phyloP scores from a whole-genome alignment of 2,329 filamentous ascomycete genomes.

The Hortaea sp. region DNA sequence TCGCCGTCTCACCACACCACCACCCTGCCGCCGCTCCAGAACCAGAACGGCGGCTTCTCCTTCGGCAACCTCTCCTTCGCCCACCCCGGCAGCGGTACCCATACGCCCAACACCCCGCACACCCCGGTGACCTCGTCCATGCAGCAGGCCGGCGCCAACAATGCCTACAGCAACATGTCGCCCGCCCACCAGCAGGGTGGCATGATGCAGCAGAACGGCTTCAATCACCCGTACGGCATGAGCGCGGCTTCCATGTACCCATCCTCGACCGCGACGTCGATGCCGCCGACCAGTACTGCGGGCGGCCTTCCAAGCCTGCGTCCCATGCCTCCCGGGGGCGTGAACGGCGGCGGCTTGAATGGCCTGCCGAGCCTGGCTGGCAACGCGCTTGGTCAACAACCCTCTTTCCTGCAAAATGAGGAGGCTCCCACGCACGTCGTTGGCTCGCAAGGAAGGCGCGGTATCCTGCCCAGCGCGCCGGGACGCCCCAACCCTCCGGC shows the following conservation, averaged over 20 bases:
- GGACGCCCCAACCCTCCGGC: slow-evolving; percentile 70
- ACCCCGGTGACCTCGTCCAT: slow-evolving; percentile 23
- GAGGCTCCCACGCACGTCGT: slow-evolving; percentile 75
- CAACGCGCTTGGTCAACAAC: slow-evolving; percentile 22
- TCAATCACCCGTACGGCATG: slow-evolving; percentile 18
- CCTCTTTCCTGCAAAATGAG: slow-evolving; percentile 27
- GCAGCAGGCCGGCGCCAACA: slow-evolving; percentile 16
- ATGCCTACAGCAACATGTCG: slow-evolving; percentile 20
- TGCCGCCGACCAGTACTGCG: slow-evolving; percentile 14
- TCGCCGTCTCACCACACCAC: slow-evolving; percentile 19
- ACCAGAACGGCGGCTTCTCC: slow-evolving; percentile 20
- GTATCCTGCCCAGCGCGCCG: slow-evolving; percentile 82
- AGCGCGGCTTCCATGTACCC: slow-evolving; percentile 22
- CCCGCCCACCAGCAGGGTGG: slow-evolving; percentile 17
- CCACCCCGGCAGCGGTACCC: slow-evolving; percentile 20
- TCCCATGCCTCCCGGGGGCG: slow-evolving; percentile 31
- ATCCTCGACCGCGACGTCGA: slow-evolving; percentile 22
- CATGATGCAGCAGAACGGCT: slow-evolving; percentile 27
- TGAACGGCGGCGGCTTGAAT: slow-evolving; percentile 22
- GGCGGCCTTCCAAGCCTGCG: slow-evolving; percentile 30
- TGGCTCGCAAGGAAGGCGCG: slow-evolving; percentile 83
- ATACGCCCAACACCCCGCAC: slow-evolving; percentile 25
- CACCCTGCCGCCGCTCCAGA: slow-evolving; percentile 24
- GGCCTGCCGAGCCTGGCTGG: slow-evolving; percentile 27
- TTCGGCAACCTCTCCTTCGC: slow-evolving; percentile 26